These are phyloP conservation scores for Pseudopediastrum boryanum DNA, from an alignment of 139 green algal species.

Conservation along the genomic window DNA sequence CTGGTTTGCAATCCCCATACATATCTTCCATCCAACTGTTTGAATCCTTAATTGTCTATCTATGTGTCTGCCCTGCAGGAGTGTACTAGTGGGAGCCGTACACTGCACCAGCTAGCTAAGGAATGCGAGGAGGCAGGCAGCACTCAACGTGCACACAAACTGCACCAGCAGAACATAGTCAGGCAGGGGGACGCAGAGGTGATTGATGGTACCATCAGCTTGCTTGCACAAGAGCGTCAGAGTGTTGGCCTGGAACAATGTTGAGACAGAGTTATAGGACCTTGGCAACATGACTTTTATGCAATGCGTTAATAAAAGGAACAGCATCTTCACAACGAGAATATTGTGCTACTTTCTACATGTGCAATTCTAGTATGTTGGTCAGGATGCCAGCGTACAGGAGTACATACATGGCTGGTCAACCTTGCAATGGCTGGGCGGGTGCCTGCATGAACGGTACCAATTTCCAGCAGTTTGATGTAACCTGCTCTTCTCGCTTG, in stretches of 20 bases:
- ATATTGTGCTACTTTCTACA: too few species aligned
- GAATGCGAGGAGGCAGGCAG: slow-evolving; percentile 21
- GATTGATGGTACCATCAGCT: not conserved
- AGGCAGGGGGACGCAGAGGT: slow-evolving; percentile 17
- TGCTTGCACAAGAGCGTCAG: not conserved
- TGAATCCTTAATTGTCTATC: too few species aligned
- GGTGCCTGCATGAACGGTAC: too few species aligned
- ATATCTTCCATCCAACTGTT: too few species aligned
- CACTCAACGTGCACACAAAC: not conserved
- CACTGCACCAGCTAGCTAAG: slow-evolving; percentile 26
- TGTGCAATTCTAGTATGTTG: too few species aligned
- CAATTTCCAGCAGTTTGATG: not conserved
- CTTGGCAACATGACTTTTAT: not conserved
- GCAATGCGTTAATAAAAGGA: not conserved
- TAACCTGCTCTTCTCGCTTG: not conserved
- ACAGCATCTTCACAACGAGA: too few species aligned
- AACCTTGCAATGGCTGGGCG: too few species aligned
- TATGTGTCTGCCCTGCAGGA: too few species aligned
- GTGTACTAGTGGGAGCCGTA: too few species aligned
- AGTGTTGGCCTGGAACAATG: not conserved
- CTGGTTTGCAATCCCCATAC: too few species aligned
- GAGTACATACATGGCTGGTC: too few species aligned
- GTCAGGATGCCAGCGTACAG: too few species aligned
- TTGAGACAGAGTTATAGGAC: not conserved
- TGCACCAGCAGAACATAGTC: slow-evolving; percentile 13